Base-by-base conservation (phyloP, 1,284 basidiomycete genomes). In the Sporisorium iseilematis-ciliati region DNA sequence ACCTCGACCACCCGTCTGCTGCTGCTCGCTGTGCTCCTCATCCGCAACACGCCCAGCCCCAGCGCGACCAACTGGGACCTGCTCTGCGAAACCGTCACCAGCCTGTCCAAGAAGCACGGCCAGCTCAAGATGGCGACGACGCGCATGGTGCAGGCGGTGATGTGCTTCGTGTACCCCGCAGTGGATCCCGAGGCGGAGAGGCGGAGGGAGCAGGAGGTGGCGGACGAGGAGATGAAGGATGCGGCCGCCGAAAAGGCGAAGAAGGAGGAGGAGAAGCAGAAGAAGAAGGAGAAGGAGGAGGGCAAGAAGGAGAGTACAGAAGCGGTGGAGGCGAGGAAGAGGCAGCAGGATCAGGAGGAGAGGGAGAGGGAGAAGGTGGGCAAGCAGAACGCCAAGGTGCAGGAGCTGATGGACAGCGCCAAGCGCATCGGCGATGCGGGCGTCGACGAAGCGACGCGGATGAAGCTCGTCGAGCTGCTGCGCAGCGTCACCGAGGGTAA, bases 401-500 rank as follows among this genome's bases (percentile, higher is more conserved):
- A 65, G 7, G 73, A 68, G 40, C 75, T 83, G n/a, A 65, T 82
- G 63, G 72, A 80, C 52, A 65, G 71, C 2, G 83, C 58, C 6
- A 78, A 77, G 50, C 58, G 57, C 4, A 75, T 82, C 20, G 83
- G 83, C 11, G 71, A 82, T 51, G 51, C 38, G 0, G 82, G 79
- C 8, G 61, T 85, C 1, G 59, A 57, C 23, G 69, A 77, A 18
- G 70, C 69, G n/a, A 49, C 41, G 21, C 55, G 76, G 18, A 40
- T 79, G 45, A 77, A 82, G 66, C 43, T 85, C 14, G 77, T 85
- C 46, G 91, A 96, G 86, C 95, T 94, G 3, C 86, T 99, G 76
- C 89, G 97, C 81, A 89, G 90, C 54, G 93, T 99, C 35, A 97
- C 96, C 0, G 96, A 98, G 87, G 96, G 96, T 65, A 99, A 98